These are phyloP conservation scores for Theileria orientalis DNA, from an alignment of 169 alveolate species.

Conservation along the genomic window DNA sequence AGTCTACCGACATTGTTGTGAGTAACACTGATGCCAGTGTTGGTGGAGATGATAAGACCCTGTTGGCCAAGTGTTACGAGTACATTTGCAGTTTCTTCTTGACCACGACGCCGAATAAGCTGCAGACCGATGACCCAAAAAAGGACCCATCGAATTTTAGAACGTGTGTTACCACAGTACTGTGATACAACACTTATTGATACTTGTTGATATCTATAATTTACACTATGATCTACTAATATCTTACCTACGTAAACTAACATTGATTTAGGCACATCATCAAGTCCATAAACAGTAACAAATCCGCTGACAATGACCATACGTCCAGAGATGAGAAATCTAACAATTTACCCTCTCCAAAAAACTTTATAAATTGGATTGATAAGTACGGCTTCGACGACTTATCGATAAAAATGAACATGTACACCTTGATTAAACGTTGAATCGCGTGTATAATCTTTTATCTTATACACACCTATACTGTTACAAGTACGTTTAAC, in stretches of 20 bases:
- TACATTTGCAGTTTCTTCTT: no score
- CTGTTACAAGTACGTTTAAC: background rate
- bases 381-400: conserved; percentile 51
- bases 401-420: conserved; percentile 50
- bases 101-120: no score
- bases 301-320: background rate
- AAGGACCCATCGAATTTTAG: no score
- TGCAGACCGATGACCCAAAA: no score
- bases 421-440: conserved; percentile 40
- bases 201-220: no score
- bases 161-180: no score
- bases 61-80: background rate
- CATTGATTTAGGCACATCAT: conserved; percentile 11
- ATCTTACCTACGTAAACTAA: no score
- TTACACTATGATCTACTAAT: no score
- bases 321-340: background rate
- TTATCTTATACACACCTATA: background rate
- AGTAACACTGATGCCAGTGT: no score
- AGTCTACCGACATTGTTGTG: no score
- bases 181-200: no score
- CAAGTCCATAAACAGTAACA: conserved; percentile 1
- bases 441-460: background rate
- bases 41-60: background rate
- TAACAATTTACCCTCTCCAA: conserved; percentile 5
- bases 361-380: conserved; percentile 44